A percentile compares a stretch with the other conserved stretches of the same genome.
Conservation (phyloP, 176 grass and related monocot species). For the Echinochloa phyllopogon region DNA sequence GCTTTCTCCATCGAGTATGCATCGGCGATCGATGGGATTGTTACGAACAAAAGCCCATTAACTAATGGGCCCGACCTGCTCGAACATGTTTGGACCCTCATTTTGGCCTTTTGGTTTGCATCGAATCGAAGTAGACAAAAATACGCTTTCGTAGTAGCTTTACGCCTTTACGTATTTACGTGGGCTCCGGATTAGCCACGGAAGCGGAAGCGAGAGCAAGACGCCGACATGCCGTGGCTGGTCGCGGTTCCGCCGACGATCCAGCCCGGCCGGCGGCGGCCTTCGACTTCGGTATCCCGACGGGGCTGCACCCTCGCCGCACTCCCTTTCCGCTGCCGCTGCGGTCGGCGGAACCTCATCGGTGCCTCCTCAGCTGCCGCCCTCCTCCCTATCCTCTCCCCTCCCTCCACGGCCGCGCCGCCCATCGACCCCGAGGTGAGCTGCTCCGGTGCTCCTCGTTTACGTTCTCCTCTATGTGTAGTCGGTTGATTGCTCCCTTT, state of each 20-base stretch:
- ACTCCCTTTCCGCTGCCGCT: conserved; percentile 42
- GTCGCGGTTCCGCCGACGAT: conserved; percentile 10
- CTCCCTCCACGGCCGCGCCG: conserved; percentile 29
- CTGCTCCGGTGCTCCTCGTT: neutral
- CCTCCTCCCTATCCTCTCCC: conserved; percentile 45
- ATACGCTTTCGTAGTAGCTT: neutral
- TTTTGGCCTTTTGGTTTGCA: neutral
- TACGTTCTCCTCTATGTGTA: neutral
- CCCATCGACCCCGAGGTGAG: conserved; percentile 58
- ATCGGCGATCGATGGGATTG: neutral
- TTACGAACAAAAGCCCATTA: neutral
- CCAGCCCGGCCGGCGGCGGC: neutral
- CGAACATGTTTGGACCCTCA: neutral
- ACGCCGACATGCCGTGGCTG: conserved; percentile 22
- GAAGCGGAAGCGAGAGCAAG: neutral
- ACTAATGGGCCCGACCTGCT: neutral
- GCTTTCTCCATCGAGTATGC: too few species aligned
- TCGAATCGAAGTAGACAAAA: fast-evolving
- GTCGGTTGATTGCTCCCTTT: neutral
- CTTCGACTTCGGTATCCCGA: neutral
- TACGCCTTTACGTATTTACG: neutral
- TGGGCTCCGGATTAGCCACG: neutral
- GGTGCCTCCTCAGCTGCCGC: conserved; percentile 41
- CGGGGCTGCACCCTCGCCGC: neutral
- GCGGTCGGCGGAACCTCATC: conserved; percentile 55